Conservation (phyloP, 2,329 filamentous ascomycete species). For the Zymoseptoria ardabiliae region DNA sequence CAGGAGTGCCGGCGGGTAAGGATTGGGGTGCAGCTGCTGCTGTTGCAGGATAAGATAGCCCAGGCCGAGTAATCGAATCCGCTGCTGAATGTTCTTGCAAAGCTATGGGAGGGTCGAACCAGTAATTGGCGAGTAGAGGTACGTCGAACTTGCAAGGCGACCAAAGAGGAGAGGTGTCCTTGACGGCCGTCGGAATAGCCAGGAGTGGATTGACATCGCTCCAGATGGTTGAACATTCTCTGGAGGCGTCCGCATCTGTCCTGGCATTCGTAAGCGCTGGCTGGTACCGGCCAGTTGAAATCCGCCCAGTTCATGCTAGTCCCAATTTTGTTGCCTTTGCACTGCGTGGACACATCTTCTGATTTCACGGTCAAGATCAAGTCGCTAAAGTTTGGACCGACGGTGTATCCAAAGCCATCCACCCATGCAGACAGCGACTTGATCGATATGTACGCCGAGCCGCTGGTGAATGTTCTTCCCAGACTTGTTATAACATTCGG, state of each 20-base stretch:
- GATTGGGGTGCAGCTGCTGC: slow-evolving; percentile 5
- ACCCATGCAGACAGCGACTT: slow-evolving; percentile 16
- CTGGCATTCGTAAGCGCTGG: slow-evolving; percentile 21
- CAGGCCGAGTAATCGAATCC: slow-evolving; percentile 3
- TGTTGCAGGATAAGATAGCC: neutral
- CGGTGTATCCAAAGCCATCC: slow-evolving; percentile 7
- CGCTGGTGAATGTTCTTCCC: slow-evolving; percentile 18
- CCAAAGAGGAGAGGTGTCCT: slow-evolving; percentile 11
- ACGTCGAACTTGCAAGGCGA: slow-evolving; percentile 8
- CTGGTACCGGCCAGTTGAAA: slow-evolving; percentile 22
- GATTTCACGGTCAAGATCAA: slow-evolving; percentile 14
- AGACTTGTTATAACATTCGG: slow-evolving; percentile 8
- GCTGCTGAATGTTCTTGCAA: slow-evolving; percentile 3
- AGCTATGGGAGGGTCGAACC: slow-evolving; percentile 18
- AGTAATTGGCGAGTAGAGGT: slow-evolving; percentile 11
- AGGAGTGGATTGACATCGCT: slow-evolving; percentile 18
- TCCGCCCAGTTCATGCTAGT: slow-evolving; percentile 19
- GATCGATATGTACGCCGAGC: slow-evolving; percentile 19
- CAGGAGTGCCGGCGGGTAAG: neutral
- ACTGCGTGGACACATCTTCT: slow-evolving; percentile 15
- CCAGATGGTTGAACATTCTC: slow-evolving; percentile 16
- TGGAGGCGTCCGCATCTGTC: slow-evolving; percentile 3
- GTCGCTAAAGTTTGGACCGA: slow-evolving; percentile 18
- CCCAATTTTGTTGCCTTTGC: slow-evolving; percentile 6
- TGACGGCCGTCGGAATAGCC: slow-evolving; percentile 14